Evolutionary conservation across 192 early-diverging fungal genomes (phyloP).

Genomic region (Rhizoclosmatium sp.): DNA sequence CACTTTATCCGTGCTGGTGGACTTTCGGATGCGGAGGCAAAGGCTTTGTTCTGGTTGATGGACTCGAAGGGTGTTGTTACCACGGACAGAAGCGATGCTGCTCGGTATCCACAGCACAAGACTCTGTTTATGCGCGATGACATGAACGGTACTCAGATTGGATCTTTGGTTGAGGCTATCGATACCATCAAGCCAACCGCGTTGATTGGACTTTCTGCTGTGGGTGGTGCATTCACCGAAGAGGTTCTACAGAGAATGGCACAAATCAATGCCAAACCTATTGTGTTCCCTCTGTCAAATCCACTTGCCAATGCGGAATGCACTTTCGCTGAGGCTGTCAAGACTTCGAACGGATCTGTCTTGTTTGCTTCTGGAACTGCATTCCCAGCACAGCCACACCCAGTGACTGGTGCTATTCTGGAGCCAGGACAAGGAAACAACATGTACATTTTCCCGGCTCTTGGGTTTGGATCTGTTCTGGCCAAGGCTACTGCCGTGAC

Average conservation of each 20-base stretch:
- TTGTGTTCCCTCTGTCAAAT: conserved; percentile 88
- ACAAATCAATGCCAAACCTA: conserved; percentile 75
- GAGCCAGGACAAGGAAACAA: conserved; percentile 88
- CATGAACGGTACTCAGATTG: conserved; percentile 81
- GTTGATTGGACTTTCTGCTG: conserved; percentile 83
- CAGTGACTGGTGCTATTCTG: conserved; percentile 60
- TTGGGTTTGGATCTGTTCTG: conserved; percentile 87
- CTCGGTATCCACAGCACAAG: conserved; percentile 48
- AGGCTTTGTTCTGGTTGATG: conserved; percentile 80
- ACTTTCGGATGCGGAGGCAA: conserved; percentile 76
- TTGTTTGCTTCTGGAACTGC: conserved; percentile 97
- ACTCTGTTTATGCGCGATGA: conserved; percentile 85
- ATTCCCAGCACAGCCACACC: conserved; percentile 81
- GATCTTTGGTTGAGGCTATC: conserved; percentile 74
- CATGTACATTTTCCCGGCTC: conserved; percentile 94
- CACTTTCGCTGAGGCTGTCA: conserved; percentile 92
- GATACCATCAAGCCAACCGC: conserved; percentile 89
- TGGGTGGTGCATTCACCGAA: conserved; percentile 79
- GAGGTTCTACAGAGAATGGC: conserved; percentile 79
- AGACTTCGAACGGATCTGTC: conserved; percentile 81
- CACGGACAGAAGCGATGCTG: conserved; percentile 81
- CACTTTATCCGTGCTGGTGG: conserved; percentile 79
- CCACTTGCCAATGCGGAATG: conserved; percentile 92
- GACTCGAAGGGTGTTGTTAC: conserved; percentile 95
- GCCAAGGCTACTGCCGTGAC: conserved; percentile 75